Evolutionary conservation across 352 stramenopile genomes (phyloP).

Genomic region (Pythium brassicae): DNA sequence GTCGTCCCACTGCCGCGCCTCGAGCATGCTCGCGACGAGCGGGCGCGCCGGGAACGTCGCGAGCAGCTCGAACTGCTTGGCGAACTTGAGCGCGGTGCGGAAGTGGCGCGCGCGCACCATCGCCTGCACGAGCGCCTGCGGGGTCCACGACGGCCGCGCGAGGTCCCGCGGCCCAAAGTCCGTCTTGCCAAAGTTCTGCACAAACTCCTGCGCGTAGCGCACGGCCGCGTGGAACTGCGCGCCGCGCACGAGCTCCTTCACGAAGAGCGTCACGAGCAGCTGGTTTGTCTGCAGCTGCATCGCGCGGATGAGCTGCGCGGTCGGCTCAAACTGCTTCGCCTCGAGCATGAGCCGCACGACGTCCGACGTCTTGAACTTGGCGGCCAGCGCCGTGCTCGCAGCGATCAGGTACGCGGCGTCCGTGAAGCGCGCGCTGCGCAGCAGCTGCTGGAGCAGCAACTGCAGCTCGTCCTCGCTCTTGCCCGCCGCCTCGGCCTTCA

Average conservation of each 20-base stretch:
- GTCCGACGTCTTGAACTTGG: slow-evolving; percentile 77
- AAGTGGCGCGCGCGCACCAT: slow-evolving; percentile 78
- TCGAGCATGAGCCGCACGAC: slow-evolving; percentile 78
- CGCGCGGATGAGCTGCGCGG: slow-evolving; percentile 70
- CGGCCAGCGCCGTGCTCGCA: slow-evolving; percentile 29
- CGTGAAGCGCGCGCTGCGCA: slow-evolving; percentile 38
- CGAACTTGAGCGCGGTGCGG: slow-evolving; percentile 69
- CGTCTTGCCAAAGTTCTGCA: slow-evolving; percentile 61
- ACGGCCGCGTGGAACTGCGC: slow-evolving; percentile 68
- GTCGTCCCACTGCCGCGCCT: slow-evolving; percentile 63
- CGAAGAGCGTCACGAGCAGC: slow-evolving; percentile 74
- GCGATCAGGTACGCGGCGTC: slow-evolving; percentile 74
- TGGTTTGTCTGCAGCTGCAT: slow-evolving; percentile 67
- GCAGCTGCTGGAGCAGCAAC: slow-evolving; percentile 43
- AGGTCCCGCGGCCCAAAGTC: slow-evolving; percentile 21
- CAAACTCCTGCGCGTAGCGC: slow-evolving; percentile 75
- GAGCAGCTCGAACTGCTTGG: slow-evolving; percentile 75
- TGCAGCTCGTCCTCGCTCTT: slow-evolving; percentile 52
- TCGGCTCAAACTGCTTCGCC: slow-evolving; percentile 48
- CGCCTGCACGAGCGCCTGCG: slow-evolving; percentile 72
- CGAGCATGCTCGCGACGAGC: slow-evolving; percentile 66
- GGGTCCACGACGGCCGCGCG: slow-evolving; percentile 60
- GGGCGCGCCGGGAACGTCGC: slow-evolving; percentile 60
- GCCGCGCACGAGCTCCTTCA: slow-evolving; percentile 71
- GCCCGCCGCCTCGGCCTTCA: slow-evolving; percentile 22